Evolutionary conservation across 2,329 filamentous ascomycete genomes (phyloP), one percentile per base, ranked within the genome.

Genomic region (Monilinia aucupariae): DNA sequence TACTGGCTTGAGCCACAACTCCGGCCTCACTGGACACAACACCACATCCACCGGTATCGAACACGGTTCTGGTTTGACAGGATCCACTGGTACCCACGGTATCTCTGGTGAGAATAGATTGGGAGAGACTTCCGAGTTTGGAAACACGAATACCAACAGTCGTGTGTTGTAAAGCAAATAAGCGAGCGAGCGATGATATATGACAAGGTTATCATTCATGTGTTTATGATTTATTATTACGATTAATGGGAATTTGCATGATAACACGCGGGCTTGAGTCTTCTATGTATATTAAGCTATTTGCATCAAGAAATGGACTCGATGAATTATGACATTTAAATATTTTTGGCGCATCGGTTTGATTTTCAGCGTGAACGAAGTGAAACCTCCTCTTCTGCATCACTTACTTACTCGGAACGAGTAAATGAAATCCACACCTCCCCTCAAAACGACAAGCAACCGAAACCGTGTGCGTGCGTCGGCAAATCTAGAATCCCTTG

Each of bases 61-160:
- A 12, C 48, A 17, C n/a, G 17, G 13, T 32, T 50, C 48, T 6
- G 48, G 48, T 8, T 6, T 27, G 9, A 17, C 30, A n/a, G 45
- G 55, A 22, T 49, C 47, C 20, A 51, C 43, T 0, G 54, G 63
- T n/a, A 17, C 47, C 25, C 48, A 48, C n/a, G 58, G 61, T 32
- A 45, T 65, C 20, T 25, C 62, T 41, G 62, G 65, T 5, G 58
- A 64, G 49, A 20, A 52, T 15, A 22, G 39, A 17, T 39, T 64
- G n/a, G 59, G 52, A 34, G 55, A 56, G 27, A 62, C 64, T 63
- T 66, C 60, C 6, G 64, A 66, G 9, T 63, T 64, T 56, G 64
- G 50, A 22, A 67, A 65, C 30, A n/a, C n/a, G 25, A 30, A 47
- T 58, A 45, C 27, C 54, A 56, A 56, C 8, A 47, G n/a, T 17